Percentiles rank a stretch among this genome's conserved stretches.
phyloP scores from a whole-genome alignment of 202 grass and related monocot species.

The Zoysia matrella region DNA sequence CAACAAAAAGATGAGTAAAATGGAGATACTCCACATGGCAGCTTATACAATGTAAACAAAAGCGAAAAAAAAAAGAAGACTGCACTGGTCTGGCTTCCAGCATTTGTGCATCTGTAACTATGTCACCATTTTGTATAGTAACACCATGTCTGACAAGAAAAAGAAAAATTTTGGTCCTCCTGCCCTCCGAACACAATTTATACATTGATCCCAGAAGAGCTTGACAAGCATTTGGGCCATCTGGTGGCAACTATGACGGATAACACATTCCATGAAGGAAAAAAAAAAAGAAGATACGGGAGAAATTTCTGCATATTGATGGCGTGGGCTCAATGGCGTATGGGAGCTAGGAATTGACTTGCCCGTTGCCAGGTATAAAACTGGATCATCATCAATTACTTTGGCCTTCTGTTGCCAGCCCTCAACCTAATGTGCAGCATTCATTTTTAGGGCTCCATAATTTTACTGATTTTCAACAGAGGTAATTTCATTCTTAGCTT shows the following conservation, averaged over 20 bases:
- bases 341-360: background rate
- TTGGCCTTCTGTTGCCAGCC: constrained; percentile 13
- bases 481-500: constrained; percentile 13
- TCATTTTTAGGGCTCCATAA: background rate
- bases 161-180: background rate
- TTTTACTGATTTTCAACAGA: constrained; percentile 7
- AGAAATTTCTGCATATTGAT: constrained; percentile 10
- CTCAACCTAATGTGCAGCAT: constrained; percentile 29
- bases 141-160: constrained; percentile 31
- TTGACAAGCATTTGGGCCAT: constrained; percentile 19
- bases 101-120: background rate
- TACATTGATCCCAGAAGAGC: constrained; percentile 25
- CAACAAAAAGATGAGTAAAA: constrained; percentile 48
- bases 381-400: background rate
- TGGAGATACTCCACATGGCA: constrained; percentile 24
- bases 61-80: background rate
- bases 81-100: constrained; percentile 20
- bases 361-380: constrained; percentile 27
- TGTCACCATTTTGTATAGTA: constrained; percentile 56
- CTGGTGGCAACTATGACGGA: constrained; percentile 1
- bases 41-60: constrained; percentile 12
- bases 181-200: constrained; percentile 25
- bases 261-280: constrained; percentile 13
- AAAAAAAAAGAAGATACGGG: background rate
- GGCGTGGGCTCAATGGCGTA: background rate